These are phyloP conservation scores for Ophiosphaerella narmari DNA, from an alignment of 2,329 filamentous ascomycete species.

Conservation along the genomic window DNA sequence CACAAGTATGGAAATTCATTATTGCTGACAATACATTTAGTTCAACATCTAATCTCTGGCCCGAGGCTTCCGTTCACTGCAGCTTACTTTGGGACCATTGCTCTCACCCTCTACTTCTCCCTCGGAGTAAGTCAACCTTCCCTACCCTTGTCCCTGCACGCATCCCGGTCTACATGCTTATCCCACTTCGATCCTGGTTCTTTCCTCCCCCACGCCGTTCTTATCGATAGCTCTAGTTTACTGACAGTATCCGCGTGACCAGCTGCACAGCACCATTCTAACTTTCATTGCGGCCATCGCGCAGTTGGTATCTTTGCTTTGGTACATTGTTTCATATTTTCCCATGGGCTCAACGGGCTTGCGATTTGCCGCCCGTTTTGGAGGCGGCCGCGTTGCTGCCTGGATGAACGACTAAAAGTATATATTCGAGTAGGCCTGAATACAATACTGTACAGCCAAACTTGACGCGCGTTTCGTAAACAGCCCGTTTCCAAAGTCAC, in stretches of 20 bases:
- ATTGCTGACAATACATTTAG: conserved; percentile 38
- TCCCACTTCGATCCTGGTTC: conserved; percentile 31
- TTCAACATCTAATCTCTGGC: conserved; percentile 81
- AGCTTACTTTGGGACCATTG: conserved; percentile 92
- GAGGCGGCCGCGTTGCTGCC: conserved; percentile 78
- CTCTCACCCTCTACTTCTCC: conserved; percentile 87
- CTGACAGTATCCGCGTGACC: conserved; percentile 44
- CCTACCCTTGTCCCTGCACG: conserved; percentile 15
- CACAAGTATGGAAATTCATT: background rate
- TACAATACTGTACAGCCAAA: conserved; percentile 19
- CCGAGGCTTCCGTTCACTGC: conserved; percentile 89
- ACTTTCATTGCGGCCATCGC: conserved; percentile 83
- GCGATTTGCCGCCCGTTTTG: conserved; percentile 83
- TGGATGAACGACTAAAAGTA: conserved; percentile 76
- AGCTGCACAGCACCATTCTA: conserved; percentile 77
- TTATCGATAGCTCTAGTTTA: conserved; percentile 44
- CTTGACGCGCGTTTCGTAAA: conserved; percentile 27
- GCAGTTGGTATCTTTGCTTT: conserved; percentile 80
- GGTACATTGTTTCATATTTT: conserved; percentile 98
- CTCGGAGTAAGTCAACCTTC: conserved; percentile 73
- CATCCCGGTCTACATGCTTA: conserved; percentile 26
- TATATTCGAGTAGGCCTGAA: too few relatives aligned
- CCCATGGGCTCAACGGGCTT: conserved; percentile 93
- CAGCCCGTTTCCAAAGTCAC: background rate
- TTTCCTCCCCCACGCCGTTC: conserved; percentile 24